Evolutionary conservation across 2,329 filamentous ascomycete species (phyloP).

Genomic region (Taxawa tesnikishii): DNA sequence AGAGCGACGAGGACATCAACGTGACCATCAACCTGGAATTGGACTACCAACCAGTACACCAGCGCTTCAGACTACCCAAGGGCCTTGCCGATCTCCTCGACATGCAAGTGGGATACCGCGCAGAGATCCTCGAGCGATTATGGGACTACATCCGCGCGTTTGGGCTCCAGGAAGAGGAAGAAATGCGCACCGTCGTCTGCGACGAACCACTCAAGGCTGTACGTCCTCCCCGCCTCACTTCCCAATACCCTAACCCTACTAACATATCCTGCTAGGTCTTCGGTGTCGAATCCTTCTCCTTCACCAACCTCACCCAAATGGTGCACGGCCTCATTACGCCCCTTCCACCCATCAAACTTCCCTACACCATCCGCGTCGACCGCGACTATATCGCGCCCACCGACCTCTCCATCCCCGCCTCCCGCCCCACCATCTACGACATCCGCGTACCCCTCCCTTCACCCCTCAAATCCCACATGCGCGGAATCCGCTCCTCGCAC

Average conservation of each 20-base stretch:
- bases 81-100: slow-evolving; percentile 76
- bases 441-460: slow-evolving; percentile 76
- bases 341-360: slow-evolving; percentile 68
- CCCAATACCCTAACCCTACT: slow-evolving; percentile 1
- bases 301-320: slow-evolving; percentile 73
- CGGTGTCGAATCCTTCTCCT: slow-evolving; percentile 59
- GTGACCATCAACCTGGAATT: slow-evolving; percentile 76
- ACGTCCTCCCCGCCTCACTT: slow-evolving; percentile 19
- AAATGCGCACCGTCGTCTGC: slow-evolving; percentile 84
- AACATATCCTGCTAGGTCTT: slow-evolving; percentile 46
- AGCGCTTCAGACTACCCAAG: slow-evolving; percentile 69
- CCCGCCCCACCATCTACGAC: slow-evolving; percentile 78
- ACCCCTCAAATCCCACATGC: slow-evolving; percentile 59
- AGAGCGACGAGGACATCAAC: slow-evolving; percentile 84
- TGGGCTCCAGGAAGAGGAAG: slow-evolving; percentile 84
- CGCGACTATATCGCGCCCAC: slow-evolving; percentile 39
- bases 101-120: slow-evolving; percentile 72
- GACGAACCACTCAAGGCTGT: slow-evolving; percentile 72
- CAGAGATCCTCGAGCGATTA: slow-evolving; percentile 78
- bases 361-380: slow-evolving; percentile 91
- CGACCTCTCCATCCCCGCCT: slow-evolving; percentile 37
- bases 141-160: slow-evolving; percentile 90
- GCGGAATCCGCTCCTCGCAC: slow-evolving; percentile 24
- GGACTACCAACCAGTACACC: slow-evolving; percentile 75
- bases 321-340: slow-evolving; percentile 59